These are phyloP conservation scores for Sambucus nigra DNA, from an alignment of 129 eudicot genomes.

Conservation along the genomic window DNA sequence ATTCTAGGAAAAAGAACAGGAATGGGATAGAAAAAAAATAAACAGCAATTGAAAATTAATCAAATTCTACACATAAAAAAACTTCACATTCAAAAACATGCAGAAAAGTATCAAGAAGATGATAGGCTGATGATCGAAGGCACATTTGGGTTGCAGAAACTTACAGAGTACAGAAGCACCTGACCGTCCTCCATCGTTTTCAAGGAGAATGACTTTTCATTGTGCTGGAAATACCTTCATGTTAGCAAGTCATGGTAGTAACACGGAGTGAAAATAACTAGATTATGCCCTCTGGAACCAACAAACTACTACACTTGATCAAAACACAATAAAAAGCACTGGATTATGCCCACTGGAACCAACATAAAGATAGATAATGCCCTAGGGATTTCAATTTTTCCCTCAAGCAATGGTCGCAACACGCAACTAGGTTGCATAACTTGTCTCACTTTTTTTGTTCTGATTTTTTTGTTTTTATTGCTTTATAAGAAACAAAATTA, in stretches of 20 bases:
- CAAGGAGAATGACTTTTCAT: constrained; percentile 69
- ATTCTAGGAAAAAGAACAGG: constrained; percentile 31
- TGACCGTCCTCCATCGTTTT: constrained; percentile 97
- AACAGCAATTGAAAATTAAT: constrained; percentile 1
- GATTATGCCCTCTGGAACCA: neutral
- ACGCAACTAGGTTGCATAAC: no score
- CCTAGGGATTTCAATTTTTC: no score
- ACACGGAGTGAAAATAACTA: constrained; percentile 5
- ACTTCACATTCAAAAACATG: no score
- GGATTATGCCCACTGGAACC: neutral
- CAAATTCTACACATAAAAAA: no score
- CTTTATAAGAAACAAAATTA: no score
- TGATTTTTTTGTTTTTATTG: no score
- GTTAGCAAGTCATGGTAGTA: constrained; percentile 9
- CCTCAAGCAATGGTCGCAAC: no score
- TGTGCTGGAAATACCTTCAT: constrained; percentile 47
- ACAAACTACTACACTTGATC: neutral
- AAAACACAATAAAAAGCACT: constrained; percentile 1
- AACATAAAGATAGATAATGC: neutral
- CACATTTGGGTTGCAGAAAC: constrained; percentile 14
- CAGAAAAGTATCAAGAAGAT: neutral
- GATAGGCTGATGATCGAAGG: neutral
- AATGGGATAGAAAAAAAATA: neutral
- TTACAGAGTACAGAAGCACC: constrained; percentile 77
- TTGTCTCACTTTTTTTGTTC: no score